These are phyloP conservation scores for Phytophthora gonapodyides DNA, from an alignment of 352 stramenopile genomes.

Conservation along the genomic window DNA sequence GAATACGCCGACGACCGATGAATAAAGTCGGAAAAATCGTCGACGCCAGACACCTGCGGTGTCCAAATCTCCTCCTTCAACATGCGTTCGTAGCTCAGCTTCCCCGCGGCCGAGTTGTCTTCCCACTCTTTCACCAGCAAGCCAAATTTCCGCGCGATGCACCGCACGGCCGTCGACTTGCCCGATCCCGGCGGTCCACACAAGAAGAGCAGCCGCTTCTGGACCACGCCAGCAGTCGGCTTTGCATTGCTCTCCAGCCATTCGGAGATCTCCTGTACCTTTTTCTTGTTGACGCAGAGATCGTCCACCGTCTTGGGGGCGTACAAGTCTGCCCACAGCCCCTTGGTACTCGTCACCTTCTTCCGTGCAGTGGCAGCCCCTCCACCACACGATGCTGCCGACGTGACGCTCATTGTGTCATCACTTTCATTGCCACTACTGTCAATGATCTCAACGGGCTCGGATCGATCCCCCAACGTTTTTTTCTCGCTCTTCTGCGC, in stretches of 20 bases:
- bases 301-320: conserved; percentile 55
- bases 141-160: conserved; percentile 51
- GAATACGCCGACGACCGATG: conserved; percentile 70
- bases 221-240: conserved; percentile 15
- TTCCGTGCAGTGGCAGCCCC: not conserved
- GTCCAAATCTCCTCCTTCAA: conserved; percentile 56
- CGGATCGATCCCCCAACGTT: not conserved
- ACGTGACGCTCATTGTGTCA: conserved; percentile 13
- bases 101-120: conserved; percentile 64
- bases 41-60: conserved; percentile 50
- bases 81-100: conserved; percentile 58
- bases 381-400: conserved; percentile 1
- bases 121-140: conserved; percentile 70
- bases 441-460: conserved; percentile 41
- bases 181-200: conserved; percentile 78
- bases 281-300: conserved; percentile 85
- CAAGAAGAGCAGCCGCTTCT: conserved; percentile 77
- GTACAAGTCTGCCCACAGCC: conserved; percentile 61
- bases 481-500: conserved; percentile 18
- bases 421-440: conserved; percentile 40
- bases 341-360: conserved; percentile 4
- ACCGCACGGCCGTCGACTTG: conserved; percentile 80
- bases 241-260: conserved; percentile 55
- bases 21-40: conserved; percentile 86
- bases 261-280: conserved; percentile 68